Percentiles rank a stretch among this genome's conserved stretches.
Conservation (phyloP, 805 yeast genomes). For the Metschnikowia bowlesiae region DNA sequence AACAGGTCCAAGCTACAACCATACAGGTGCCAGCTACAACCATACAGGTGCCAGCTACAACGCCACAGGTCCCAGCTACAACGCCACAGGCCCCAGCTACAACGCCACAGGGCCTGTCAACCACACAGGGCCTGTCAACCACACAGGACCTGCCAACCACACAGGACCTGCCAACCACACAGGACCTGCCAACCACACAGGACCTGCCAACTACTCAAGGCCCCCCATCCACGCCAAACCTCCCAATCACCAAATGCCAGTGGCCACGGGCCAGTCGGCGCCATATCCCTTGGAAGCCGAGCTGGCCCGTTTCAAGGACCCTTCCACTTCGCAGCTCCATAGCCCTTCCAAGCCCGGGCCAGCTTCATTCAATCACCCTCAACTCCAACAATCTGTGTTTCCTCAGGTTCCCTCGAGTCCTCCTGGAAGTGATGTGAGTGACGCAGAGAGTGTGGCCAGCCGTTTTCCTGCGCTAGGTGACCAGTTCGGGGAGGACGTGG, state of each 20-base stretch:
- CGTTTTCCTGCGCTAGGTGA: slow-evolving; percentile 16
- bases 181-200: not conserved
- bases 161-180: not conserved
- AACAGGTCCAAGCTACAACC: not conserved
- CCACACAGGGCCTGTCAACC: too few species aligned
- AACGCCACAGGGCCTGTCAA: too few species aligned
- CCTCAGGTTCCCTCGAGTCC: slow-evolving; percentile 16
- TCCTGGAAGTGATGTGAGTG: slow-evolving; percentile 13
- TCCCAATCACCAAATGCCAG: not conserved
- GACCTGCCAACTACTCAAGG: not conserved
- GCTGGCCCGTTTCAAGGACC: not conserved
- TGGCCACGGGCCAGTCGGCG: not conserved
- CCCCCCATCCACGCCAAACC: not conserved
- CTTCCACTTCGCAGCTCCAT: not conserved
- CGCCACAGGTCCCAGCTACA: too few species aligned
- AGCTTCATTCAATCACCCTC: not conserved
- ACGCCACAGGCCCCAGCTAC: too few species aligned
- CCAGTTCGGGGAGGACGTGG: slow-evolving; percentile 2
- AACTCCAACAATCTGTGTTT: not conserved
- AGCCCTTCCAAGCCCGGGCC: not conserved
- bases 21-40: too few species aligned
- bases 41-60: too few species aligned
- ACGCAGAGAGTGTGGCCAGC: slow-evolving; percentile 18
- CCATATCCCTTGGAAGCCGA: slow-evolving; percentile 2
- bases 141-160: not conserved